Evolutionary conservation across 805 yeast species (phyloP).

Genomic region (Sugiyamaella boreocaroliniensis): DNA sequence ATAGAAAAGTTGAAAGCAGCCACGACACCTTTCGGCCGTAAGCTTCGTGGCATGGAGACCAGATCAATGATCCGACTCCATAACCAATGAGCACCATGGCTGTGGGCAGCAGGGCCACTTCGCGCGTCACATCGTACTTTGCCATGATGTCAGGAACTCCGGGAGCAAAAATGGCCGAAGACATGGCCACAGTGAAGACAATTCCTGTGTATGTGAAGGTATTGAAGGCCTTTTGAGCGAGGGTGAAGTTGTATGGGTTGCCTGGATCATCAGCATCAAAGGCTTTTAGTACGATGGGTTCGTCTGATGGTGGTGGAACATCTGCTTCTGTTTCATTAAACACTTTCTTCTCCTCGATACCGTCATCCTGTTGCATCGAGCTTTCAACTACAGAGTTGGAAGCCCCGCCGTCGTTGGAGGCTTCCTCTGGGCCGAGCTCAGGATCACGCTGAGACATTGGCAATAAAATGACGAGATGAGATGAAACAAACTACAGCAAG

Average conservation of each 20-base stretch:
- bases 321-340: not conserved
- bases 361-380: too few species aligned
- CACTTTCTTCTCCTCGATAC: too few species aligned
- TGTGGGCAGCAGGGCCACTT: slow-evolving; percentile 41
- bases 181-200: not conserved
- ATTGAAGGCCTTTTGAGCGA: slow-evolving; percentile 3
- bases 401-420: too few species aligned
- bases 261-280: slow-evolving; percentile 7
- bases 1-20: slow-evolving; percentile 8
- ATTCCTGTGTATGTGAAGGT: not conserved
- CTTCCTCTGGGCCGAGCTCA: too few species aligned
- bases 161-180: slow-evolving; percentile 7
- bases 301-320: not conserved
- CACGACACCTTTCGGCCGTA: slow-evolving; percentile 52
- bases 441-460: too few species aligned
- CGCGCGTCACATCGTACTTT: slow-evolving; percentile 3
- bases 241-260: slow-evolving; percentile 1
- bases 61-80: slow-evolving; percentile 70
- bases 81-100: slow-evolving; percentile 41
- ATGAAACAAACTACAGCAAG: too few species aligned
- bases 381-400: too few species aligned
- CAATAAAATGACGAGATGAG: too few species aligned
- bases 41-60: slow-evolving; percentile 69
- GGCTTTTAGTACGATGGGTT: not conserved
- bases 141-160: not conserved